Conservation (phyloP, 768 basidiomycete species). For the Pleurotus pulmonarius region DNA sequence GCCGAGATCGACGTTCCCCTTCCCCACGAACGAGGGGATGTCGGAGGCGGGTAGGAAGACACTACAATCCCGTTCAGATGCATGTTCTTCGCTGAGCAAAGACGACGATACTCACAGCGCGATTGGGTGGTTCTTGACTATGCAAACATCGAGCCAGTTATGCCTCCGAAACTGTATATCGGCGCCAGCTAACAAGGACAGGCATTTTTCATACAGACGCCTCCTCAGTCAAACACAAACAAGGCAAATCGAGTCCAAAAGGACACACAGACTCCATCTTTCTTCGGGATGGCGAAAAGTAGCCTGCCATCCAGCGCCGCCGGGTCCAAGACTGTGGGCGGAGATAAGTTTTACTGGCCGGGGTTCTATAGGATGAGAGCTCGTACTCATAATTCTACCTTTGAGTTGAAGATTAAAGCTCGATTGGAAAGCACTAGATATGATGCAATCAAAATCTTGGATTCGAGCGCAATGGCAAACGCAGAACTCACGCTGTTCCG, state of each 20-base stretch:
- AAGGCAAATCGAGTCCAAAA: no score
- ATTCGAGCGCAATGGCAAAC: no score
- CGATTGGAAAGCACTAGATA: no score
- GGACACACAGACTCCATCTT: conserved; percentile 49
- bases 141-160: conserved; percentile 85
- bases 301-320: conserved; percentile 81
- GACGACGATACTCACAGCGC: conserved; percentile 64
- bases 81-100: background rate
- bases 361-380: background rate
- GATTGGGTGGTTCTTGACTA: conserved; percentile 89
- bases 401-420: background rate
- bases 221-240: conserved; percentile 28
- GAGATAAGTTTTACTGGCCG: background rate
- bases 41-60: conserved; percentile 96
- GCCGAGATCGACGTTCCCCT: conserved; percentile 93
- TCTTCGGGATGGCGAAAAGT: conserved; percentile 96
- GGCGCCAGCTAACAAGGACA: conserved; percentile 86
- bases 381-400: conserved; percentile 8
- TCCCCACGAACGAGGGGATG: conserved; percentile 97
- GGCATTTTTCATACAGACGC: conserved; percentile 85
- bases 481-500: no score
- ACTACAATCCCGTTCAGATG: conserved; percentile 33
- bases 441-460: no score
- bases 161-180: conserved; percentile 93
- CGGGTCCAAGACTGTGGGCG: conserved; percentile 37